A percentile compares a stretch with the other conserved stretches of the same genome.
phyloP scores from a whole-genome alignment of 805 yeast species.

The Grigorovia humatica region DNA sequence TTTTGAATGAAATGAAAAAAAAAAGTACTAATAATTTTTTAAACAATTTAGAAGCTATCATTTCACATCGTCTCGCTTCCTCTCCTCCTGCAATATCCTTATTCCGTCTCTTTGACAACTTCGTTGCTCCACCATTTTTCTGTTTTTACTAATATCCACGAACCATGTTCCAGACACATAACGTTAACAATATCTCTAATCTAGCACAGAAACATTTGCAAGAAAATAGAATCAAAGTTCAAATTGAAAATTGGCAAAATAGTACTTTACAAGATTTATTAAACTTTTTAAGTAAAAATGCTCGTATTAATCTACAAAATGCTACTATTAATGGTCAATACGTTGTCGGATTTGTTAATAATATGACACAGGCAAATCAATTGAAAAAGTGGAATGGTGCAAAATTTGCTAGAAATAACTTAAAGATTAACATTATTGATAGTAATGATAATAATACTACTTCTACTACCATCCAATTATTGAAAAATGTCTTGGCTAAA shows the following conservation, averaged over 20 bases:
- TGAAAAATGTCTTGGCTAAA: conserved; percentile 48
- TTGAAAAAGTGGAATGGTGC: conserved; percentile 60
- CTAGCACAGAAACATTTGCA: conserved; percentile 1
- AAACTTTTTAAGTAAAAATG: conserved; percentile 60
- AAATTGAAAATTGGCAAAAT: conserved; percentile 74
- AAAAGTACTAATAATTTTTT: no score
- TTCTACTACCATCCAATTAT: conserved; percentile 45
- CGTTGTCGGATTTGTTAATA: conserved; percentile 49
- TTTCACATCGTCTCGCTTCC: no score
- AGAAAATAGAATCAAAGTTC: conserved; percentile 38
- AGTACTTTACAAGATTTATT: conserved; percentile 62
- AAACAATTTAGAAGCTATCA: no score
- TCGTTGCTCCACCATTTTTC: no score
- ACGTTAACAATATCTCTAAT: conserved; percentile 12
- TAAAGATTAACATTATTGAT: conserved; percentile 39
- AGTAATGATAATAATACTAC: conserved; percentile 10
- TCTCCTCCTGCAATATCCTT: no score
- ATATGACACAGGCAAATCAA: conserved; percentile 47
- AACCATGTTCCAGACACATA: not conserved
- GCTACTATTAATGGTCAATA: conserved; percentile 45
- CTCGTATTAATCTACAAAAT: conserved; percentile 45
- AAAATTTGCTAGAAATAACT: conserved; percentile 63
- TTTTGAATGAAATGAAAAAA: no score
- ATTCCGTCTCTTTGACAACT: no score
- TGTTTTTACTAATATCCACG: no score